phyloP scores from a whole-genome alignment of 192 early-diverging fungal genomes.

The Bifiguratus adelaidae region DNA sequence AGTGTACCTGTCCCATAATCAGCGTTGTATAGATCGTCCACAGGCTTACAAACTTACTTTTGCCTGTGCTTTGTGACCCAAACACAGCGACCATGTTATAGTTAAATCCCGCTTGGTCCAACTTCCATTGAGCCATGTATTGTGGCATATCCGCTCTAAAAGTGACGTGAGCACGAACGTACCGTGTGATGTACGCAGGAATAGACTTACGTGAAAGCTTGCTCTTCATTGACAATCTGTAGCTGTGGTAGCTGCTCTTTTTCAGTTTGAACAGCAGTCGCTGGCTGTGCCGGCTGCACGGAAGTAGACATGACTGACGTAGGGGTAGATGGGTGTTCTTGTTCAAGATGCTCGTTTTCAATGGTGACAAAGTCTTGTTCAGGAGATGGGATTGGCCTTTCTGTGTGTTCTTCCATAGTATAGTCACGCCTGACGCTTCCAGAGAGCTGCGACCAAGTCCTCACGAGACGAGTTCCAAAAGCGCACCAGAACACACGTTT shows the following conservation, averaged over 20 bases:
- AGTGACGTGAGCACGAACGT: neutral
- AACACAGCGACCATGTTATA: constrained; percentile 97
- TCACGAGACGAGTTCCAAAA: no score
- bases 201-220: constrained; percentile 65
- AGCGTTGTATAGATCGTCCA: neutral
- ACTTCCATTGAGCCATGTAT: constrained; percentile 80
- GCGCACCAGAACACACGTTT: no score
- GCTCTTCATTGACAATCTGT: constrained; percentile 72
- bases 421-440: no score
- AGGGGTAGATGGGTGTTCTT: no score
- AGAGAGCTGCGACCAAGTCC: no score
- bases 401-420: no score
- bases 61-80: constrained; percentile 98
- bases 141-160: constrained; percentile 50
- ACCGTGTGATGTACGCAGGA: neutral
- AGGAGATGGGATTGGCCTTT: no score
- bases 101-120: constrained; percentile 81
- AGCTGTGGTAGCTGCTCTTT: constrained; percentile 34
- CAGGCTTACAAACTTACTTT: constrained; percentile 71
- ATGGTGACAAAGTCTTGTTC: no score
- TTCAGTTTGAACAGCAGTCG: no score
- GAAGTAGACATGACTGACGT: no score
- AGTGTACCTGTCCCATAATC: constrained; percentile 59
- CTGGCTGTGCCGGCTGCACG: no score
- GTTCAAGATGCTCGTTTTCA: no score